Evolutionary conservation across 164 flowering plant species (phyloP), one percentile per base, ranked within the genome.

Genomic region (Liriodendron chinense): DNA sequence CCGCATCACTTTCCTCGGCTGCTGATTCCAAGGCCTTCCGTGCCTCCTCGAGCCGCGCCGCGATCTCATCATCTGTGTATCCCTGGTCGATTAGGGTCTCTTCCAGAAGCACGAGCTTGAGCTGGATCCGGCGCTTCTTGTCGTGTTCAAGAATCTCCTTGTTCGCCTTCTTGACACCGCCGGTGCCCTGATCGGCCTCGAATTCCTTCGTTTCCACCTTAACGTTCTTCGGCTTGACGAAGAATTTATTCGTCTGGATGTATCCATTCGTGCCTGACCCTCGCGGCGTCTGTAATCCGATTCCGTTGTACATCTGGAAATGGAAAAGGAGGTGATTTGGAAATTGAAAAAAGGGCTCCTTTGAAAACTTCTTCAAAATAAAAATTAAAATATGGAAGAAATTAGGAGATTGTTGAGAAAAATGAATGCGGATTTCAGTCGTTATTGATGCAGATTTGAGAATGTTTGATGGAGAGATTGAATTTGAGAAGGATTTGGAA

Each of bases 241-340:
- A 89, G 77, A 96, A 96, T 81, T 89, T 92, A 85, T 92, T 96
- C 47, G 88, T 82, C 80, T 96, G 98, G 3, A 92, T 79, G 78
- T 96, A 87, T 0, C 99, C 99, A 72, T 94, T 96, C 5, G 98
- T 96, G 34, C 99, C 99, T 0, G 98, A 96, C 25, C 98, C 99
- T 56, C 99, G 83, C 0, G 98, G 80, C 49, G 99, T 94, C 72
- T 90, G 97, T 34, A 96, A 75, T 16, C 98, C 99, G 28, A 94
- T 90, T 9, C 99, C 99, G 84, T 96, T 96, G 78, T 96, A 94
- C 99, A 96, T 96, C 21, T 56, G 14, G 1, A 47, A 8, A 47
- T n/a, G n/a, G 21, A 68, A 68, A 69, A 3, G 47, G 24, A 43
- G 56, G 56, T 20, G 26, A 10, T 10, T 53, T 53, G 12, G 20